These are phyloP conservation scores for Penicillium sp. DNA, from an alignment of 2,329 filamentous ascomycete genomes.

Conservation along the genomic window DNA sequence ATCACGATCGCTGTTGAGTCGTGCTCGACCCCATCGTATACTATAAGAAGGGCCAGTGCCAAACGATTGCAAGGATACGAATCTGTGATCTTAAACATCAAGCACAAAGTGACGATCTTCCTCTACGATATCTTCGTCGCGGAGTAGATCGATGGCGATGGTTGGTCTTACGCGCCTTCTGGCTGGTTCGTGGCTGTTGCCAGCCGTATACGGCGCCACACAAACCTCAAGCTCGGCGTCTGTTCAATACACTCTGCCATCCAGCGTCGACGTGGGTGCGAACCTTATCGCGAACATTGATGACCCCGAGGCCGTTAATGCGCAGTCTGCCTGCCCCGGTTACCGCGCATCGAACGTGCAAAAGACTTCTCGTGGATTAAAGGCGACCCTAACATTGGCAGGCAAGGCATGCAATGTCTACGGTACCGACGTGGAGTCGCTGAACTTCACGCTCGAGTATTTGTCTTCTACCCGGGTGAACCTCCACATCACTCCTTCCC, in stretches of 20 bases:
- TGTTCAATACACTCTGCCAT: slow-evolving; percentile 51
- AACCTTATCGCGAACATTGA: slow-evolving; percentile 63
- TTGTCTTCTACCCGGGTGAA: slow-evolving; percentile 67
- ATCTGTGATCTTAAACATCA: background rate
- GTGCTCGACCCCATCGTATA: background rate
- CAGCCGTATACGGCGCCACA: slow-evolving; percentile 26
- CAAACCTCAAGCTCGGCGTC: slow-evolving; percentile 22
- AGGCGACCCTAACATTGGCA: slow-evolving; percentile 55
- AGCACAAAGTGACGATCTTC: background rate
- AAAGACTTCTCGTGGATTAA: slow-evolving; percentile 51
- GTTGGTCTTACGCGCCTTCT: slow-evolving; percentile 25
- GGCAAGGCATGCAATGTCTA: slow-evolving; percentile 70
- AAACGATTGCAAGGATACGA: background rate
- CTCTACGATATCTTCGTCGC: slow-evolving; percentile 1
- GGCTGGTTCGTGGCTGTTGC: slow-evolving; percentile 29
- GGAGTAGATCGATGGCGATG: slow-evolving; percentile 23
- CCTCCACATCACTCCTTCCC: slow-evolving; percentile 68
- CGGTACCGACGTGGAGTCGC: slow-evolving; percentile 69
- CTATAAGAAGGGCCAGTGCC: slow-evolving; percentile 17
- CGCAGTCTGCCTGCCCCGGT: slow-evolving; percentile 64
- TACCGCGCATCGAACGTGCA: slow-evolving; percentile 58
- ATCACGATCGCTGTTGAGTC: background rate
- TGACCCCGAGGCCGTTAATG: slow-evolving; percentile 64
- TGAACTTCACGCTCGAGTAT: slow-evolving; percentile 69
- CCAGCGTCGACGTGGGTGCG: slow-evolving; percentile 49